Evolutionary conservation across 306 rosid species (phyloP), one percentile per base, ranked within the genome.

Genomic region (Quercus dentata): DNA sequence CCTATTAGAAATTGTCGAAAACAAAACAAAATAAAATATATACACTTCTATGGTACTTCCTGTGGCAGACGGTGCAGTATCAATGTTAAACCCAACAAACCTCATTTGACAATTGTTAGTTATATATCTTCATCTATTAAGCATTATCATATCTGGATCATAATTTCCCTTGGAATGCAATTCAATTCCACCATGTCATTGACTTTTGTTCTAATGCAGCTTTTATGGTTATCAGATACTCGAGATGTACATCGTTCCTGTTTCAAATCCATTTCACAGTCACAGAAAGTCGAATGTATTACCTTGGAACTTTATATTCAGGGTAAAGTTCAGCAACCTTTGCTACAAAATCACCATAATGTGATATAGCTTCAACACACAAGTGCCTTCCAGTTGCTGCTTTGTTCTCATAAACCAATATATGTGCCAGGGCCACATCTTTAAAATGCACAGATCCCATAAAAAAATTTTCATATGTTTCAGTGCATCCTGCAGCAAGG

Each of bases 381-480:
- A 86, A 0, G 84, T 94, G 99, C 81, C 99, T 90, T 68, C 99
- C 97, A 35, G 90, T 58, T 15, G 97, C 95, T 30, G 86, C 72
- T 83, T 91, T 90, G 89, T 91, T 92, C 80, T 94, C 97, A 65
- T 89, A 94, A 64, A 89, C 95, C 87, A 94, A 78, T 77, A 92
- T 84, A 82, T 94, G 99, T 49, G 97, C 97, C 41, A 88, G 80
- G 55, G 97, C 99, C 35, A 92, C 97, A 84, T 94, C 99, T 81
- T 94, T 94, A 67, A 94, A 94, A 82, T 94, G 97, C 38, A 91
- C 95, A 19, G 79, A 68, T 65, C 97, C 99, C 83, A 91, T 90
- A 71, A 86, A 91, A 46, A 85, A 80, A 82, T 88, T n/a, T 81
- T 84, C 86, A 14, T 85, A 92, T 27, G 94, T 94, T 78, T 92